phyloP scores from a whole-genome alignment of 2,329 filamentous ascomycete species.

The Aspergillus thermomutatus region DNA sequence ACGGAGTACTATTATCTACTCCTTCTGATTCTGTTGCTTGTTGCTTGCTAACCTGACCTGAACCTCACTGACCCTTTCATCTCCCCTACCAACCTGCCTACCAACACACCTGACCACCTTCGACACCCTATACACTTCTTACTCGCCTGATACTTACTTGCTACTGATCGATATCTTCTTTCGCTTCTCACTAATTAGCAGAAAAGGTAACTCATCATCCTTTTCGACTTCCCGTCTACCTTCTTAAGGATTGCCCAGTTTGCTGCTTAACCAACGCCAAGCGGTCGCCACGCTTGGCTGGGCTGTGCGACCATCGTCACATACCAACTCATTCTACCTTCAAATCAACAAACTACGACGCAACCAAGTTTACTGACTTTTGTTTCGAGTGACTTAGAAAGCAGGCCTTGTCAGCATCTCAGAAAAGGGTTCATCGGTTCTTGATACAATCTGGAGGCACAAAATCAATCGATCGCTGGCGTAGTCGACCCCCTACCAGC shows the following conservation, averaged over 20 bases:
- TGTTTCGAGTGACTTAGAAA: slow-evolving; percentile 3
- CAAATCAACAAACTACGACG: slow-evolving; percentile 4
- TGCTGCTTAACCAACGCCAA: slow-evolving; percentile 21
- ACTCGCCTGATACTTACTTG: slow-evolving; percentile 13
- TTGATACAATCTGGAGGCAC: slow-evolving; percentile 26
- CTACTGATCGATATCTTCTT: slow-evolving; percentile 8
- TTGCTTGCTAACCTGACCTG: background rate
- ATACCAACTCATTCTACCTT: slow-evolving; percentile 6
- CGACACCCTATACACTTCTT: slow-evolving; percentile 5
- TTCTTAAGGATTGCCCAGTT: slow-evolving; percentile 25
- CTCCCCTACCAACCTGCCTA: background rate
- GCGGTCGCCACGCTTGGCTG: slow-evolving; percentile 25
- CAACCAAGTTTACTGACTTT: background rate
- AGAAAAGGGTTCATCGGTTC: slow-evolving; percentile 1
- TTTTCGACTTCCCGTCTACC: background rate
- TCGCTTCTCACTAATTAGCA: background rate
- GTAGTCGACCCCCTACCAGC: slow-evolving; percentile 24
- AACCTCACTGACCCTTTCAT: background rate
- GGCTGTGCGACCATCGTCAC: slow-evolving; percentile 23
- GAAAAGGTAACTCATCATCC: background rate
- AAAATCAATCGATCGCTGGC: slow-evolving; percentile 21
- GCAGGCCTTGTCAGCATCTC: slow-evolving; percentile 3
- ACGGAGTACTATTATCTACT: background rate
- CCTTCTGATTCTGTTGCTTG: background rate
- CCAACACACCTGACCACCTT: slow-evolving; percentile 5